These are phyloP conservation scores for Gastrolobium bilobum DNA, from an alignment of 306 rosid genomes.

Conservation along the genomic window DNA sequence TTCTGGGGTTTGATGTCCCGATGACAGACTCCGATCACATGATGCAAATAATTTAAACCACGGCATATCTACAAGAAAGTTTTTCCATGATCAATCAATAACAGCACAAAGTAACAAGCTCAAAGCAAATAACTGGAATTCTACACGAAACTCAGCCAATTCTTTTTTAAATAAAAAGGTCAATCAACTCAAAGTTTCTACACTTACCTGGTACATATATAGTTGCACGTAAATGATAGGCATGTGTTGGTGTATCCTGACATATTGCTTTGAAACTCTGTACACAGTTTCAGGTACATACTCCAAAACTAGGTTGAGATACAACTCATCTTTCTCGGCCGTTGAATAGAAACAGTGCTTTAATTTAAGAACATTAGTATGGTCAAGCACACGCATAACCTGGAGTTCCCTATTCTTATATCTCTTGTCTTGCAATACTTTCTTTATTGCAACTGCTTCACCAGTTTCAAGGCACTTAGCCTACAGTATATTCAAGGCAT, in stretches of 20 bases:
- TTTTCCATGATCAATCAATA: slow-evolving; percentile 31
- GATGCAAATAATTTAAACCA: slow-evolving; percentile 84
- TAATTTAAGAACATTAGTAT: slow-evolving; percentile 80
- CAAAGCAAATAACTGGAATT: slow-evolving; percentile 12
- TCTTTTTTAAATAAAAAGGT: neutral
- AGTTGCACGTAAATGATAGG: slow-evolving; percentile 82
- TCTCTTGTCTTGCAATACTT: slow-evolving; percentile 95
- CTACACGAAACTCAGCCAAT: neutral
- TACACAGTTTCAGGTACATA: slow-evolving; percentile 90
- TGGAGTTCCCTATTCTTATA: slow-evolving; percentile 96
- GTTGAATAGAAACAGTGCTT: slow-evolving; percentile 91
- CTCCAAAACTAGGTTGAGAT: slow-evolving; percentile 95
- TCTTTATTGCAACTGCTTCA: slow-evolving; percentile 87
- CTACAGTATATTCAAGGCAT: slow-evolving; percentile 53
- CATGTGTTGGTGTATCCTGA: slow-evolving; percentile 74
- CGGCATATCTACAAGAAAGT: slow-evolving; percentile 82
- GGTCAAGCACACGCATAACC: slow-evolving; percentile 84
- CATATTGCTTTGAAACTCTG: slow-evolving; percentile 84
- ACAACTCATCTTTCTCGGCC: slow-evolving; percentile 82
- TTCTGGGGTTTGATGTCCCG: slow-evolving; percentile 98
- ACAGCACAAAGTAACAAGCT: neutral
- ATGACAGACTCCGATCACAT: slow-evolving; percentile 90
- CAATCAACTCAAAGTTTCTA: neutral
- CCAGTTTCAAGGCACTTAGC: slow-evolving; percentile 93
- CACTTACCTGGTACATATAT: slow-evolving; percentile 83